Conservation (phyloP, 176 grass and related monocot genomes). For the Cenchrus purpureus region DNA sequence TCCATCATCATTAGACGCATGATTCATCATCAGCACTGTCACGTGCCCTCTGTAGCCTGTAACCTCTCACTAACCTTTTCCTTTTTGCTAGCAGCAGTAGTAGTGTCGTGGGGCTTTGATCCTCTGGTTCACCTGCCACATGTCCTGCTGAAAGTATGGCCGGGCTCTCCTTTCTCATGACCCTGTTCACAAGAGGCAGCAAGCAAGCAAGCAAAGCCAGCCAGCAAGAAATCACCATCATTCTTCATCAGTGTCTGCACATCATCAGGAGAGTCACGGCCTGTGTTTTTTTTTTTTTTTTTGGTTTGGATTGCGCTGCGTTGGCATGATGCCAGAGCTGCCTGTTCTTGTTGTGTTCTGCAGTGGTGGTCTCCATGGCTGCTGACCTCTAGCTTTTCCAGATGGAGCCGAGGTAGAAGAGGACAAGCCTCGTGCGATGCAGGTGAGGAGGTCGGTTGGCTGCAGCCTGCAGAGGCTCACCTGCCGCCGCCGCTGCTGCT, state of each 20-base stretch:
- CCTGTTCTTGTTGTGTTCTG: constrained; percentile 12
- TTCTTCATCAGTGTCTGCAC: neutral
- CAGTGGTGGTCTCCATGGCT: constrained; percentile 15
- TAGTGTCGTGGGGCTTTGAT: neutral
- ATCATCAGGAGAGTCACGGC: no score
- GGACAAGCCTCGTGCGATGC: neutral
- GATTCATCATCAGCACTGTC: neutral
- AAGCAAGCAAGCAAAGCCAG: neutral
- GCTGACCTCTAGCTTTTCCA: constrained; percentile 6
- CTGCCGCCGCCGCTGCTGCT: neutral
- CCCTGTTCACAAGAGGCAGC: constrained; percentile 27
- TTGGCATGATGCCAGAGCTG: neutral
- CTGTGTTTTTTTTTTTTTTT: neutral
- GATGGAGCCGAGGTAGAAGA: neutral
- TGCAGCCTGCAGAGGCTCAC: neutral
- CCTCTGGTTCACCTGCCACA: constrained; percentile 41
- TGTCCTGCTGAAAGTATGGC: neutral
- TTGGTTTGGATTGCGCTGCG: neutral
- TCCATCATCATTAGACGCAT: neutral
- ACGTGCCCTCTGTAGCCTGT: constrained; percentile 1
- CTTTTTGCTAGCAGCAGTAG: no score
- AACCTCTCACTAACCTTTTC: neutral
- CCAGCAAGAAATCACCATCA: neutral
- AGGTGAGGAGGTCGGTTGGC: neutral
- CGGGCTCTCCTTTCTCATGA: constrained; percentile 15